Evolutionary conservation across 2,329 filamentous ascomycete genomes (phyloP).

Genomic region (Myriosclerotinia curreyana): DNA sequence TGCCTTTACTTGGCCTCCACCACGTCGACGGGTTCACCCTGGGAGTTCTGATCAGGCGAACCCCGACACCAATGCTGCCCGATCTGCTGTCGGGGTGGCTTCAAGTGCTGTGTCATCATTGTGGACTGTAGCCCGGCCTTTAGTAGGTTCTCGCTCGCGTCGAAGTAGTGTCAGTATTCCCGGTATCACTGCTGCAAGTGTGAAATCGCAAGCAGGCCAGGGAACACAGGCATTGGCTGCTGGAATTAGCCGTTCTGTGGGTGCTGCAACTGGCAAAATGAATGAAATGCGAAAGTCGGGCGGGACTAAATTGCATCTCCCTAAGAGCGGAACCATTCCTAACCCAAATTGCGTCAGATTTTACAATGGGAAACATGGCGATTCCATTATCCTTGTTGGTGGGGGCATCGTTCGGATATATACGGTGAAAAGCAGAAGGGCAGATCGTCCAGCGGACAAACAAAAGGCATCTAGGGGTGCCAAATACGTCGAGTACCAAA

Average conservation of each 20-base stretch:
- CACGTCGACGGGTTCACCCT: conserved; percentile 45
- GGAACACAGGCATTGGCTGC: conserved; percentile 71
- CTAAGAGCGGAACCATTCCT: conserved; percentile 52
- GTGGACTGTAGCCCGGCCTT: conserved; percentile 38
- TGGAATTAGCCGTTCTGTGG: conserved; percentile 70
- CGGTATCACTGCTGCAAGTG: conserved; percentile 32
- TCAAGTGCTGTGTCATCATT: conserved; percentile 38
- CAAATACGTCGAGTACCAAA: conserved; percentile 54
- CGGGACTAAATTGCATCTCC: conserved; percentile 71
- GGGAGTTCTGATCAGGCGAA: conserved; percentile 25
- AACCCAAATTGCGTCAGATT: conserved; percentile 61
- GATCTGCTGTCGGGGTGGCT: conserved; percentile 44
- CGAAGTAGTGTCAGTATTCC: conserved; percentile 38
- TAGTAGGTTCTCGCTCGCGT: conserved; percentile 36
- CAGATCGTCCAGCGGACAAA: conserved; percentile 53
- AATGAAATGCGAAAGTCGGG: conserved; percentile 70
- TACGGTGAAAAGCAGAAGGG: conserved; percentile 43
- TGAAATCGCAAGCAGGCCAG: conserved; percentile 56
- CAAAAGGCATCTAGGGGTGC: conserved; percentile 51
- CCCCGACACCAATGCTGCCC: conserved; percentile 45
- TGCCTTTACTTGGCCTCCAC: conserved; percentile 78
- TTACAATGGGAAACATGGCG: conserved; percentile 60
- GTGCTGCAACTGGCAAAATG: conserved; percentile 65
- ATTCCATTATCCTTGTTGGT: conserved; percentile 62
- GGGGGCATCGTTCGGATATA: conserved; percentile 66